Base-by-base conservation (phyloP, 2,329 filamentous ascomycete genomes). In the Fragosphaeria purpurea region DNA sequence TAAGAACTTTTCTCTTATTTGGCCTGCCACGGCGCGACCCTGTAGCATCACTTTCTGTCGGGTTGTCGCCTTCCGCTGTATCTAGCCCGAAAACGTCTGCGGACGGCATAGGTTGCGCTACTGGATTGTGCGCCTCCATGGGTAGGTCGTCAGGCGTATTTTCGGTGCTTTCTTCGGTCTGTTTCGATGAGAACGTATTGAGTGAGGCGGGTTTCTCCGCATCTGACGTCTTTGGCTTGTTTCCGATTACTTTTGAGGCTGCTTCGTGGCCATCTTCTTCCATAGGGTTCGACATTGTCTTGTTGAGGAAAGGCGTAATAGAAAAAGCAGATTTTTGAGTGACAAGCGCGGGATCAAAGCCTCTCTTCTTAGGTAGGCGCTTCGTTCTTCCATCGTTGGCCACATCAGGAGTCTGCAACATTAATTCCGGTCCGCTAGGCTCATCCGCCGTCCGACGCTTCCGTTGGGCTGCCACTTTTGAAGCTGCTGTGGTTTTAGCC, bases 241-340 rank as follows among this genome's bases (percentile, higher is more conserved):
- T 50, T 31, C 33, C 22, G 10, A 42, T 52, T 33, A 22, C 44
- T 33, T 44, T 48, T n/a, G 32, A 41, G 8, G 39, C 53, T 22
- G 48, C 46, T 11, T 62, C 61, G 5, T 57, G 53, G 3, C 65
- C 63, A 1, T 66, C 65, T 22, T 73, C 70, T 22, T 73, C 70
- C 9, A 61, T 55, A 11, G 83, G 69, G 56, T 73, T 83, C 54
- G 75, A 22, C 22, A 22, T 63, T 5, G 65, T 72, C 65, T 76
- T 81, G 65, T 90, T 95, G 54, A 97, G 73, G 71, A 95, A 96
- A 0, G 91, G 91, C 0, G 91, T 97, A 56, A 96, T 88, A 4
- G 89, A 95, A 66, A 97, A 96, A 3, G 78, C 83, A 0, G 90
- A 96, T 66, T 95, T 96, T 62, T 95, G 88, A 34, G 86, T 88